These are phyloP conservation scores for Poronia punctata DNA, from an alignment of 495 filamentous ascomycete species.

Conservation along the genomic window DNA sequence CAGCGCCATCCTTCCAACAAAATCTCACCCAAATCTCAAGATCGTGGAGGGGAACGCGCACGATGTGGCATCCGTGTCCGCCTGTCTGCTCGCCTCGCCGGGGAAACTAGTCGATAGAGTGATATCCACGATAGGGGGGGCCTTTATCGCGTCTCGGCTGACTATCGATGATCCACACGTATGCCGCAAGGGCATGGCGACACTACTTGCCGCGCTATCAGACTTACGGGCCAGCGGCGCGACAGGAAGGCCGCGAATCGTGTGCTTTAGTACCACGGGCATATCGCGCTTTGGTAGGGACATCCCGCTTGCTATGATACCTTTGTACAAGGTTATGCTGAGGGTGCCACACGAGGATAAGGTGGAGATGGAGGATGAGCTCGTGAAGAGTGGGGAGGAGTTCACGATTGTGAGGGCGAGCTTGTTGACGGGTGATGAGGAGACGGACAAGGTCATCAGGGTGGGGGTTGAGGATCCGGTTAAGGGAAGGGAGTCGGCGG, in stretches of 20 bases:
- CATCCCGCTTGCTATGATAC: conserved; percentile 41
- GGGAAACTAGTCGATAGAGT: conserved; percentile 30
- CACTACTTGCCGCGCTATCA: conserved; percentile 39
- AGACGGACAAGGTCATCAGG: conserved; percentile 23
- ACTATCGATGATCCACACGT: conserved; percentile 48
- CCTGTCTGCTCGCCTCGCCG: conserved; percentile 23
- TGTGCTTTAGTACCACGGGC: conserved; percentile 50
- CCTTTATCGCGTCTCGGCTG: conserved; percentile 20
- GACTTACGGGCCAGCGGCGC: conserved; percentile 13
- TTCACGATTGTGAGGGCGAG: no score
- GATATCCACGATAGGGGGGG: conserved; percentile 42
- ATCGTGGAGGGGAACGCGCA: conserved; percentile 48
- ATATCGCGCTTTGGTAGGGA: conserved; percentile 41
- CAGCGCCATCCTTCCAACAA: conserved; percentile 28
- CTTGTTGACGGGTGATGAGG: conserved; percentile 18
- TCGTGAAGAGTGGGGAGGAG: no score
- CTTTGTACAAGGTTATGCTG: conserved; percentile 47
- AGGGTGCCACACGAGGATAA: conserved; percentile 53
- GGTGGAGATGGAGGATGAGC: conserved; percentile 50
- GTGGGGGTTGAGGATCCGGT: conserved; percentile 41
- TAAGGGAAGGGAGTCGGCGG: no score
- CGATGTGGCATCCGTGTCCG: conserved; percentile 34
- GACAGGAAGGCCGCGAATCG: conserved; percentile 34
- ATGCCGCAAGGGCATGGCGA: conserved; percentile 44
- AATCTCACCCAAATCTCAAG: conserved; percentile 31